Percentiles rank a stretch among this genome's conserved stretches.
These are phyloP conservation scores for Lichtheimia ornata DNA, from an alignment of 371 early-diverging fungal genomes.

Conservation along the genomic window DNA sequence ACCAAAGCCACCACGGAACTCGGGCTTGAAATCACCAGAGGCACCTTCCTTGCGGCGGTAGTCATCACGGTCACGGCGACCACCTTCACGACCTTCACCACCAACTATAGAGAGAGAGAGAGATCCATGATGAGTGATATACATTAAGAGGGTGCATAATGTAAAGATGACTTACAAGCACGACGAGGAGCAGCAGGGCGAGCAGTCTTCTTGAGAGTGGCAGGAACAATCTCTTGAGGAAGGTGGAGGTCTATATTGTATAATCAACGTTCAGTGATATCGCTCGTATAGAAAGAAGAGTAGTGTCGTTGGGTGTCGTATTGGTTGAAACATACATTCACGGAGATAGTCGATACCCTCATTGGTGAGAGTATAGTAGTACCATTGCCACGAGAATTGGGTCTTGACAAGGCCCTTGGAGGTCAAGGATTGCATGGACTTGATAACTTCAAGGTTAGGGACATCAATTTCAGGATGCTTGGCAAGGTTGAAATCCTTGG, in stretches of 20 bases:
- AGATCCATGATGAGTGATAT: not conserved
- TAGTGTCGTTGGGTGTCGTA: not conserved
- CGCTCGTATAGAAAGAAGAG: too few species aligned
- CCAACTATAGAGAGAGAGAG: constrained; percentile 11
- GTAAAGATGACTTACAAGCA: constrained; percentile 46
- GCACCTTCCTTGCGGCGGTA: constrained; percentile 96
- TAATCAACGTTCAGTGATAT: too few species aligned
- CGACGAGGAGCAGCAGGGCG: constrained; percentile 74
- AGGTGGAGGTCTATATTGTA: constrained; percentile 81
- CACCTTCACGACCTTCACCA: constrained; percentile 52
- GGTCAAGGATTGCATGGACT: constrained; percentile 95
- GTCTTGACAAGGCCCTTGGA: constrained; percentile 96
- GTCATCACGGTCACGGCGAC: constrained; percentile 77
- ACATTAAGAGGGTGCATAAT: too few species aligned
- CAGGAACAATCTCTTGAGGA: constrained; percentile 95
- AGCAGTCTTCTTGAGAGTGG: constrained; percentile 93
- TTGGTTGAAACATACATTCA: constrained; percentile 57
- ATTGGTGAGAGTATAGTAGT: constrained; percentile 98
- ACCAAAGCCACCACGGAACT: constrained; percentile 89
- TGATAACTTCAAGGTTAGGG: constrained; percentile 98
- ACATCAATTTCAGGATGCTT: constrained; percentile 95
- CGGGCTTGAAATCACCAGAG: constrained; percentile 91
- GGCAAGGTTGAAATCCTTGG: constrained; percentile 97
- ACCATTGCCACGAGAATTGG: constrained; percentile 99
- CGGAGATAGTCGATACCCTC: constrained; percentile 98